These are phyloP conservation scores for Agroathelia rolfsii DNA, from an alignment of 1,284 basidiomycete species.

Conservation along the genomic window DNA sequence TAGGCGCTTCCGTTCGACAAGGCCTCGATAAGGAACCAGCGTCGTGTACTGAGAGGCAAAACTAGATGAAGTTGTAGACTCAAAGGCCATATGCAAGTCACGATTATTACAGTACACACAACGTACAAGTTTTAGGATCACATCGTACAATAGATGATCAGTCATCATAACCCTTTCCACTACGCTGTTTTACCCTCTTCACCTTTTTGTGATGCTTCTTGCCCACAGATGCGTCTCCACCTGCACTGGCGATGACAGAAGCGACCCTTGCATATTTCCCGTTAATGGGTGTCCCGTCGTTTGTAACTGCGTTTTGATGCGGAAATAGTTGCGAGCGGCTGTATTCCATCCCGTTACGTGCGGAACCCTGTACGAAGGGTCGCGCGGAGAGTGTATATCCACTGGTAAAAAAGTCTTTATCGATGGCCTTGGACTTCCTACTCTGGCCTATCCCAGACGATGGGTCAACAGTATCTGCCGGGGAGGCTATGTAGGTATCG, in stretches of 20 bases:
- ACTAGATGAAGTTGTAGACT: too few species aligned
- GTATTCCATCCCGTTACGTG: conserved; percentile 49
- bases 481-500: conserved; percentile 63
- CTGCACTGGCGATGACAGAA: conserved; percentile 35
- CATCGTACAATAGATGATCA: conserved; percentile 22
- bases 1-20: too few species aligned
- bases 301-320: conserved; percentile 70
- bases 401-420: conserved; percentile 77
- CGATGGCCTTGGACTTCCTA: conserved; percentile 58
- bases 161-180: conserved; percentile 88
- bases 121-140: too few species aligned
- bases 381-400: conserved; percentile 40
- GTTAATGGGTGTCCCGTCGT: conserved; percentile 61
- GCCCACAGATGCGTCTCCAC: conserved; percentile 30
- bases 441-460: conserved; percentile 27
- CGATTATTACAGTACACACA: too few species aligned
- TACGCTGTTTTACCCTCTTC: conserved; percentile 79
- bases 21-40: too few species aligned
- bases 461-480: conserved; percentile 15
- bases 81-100: too few species aligned
- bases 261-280: conserved; percentile 37
- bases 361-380: conserved; percentile 58
- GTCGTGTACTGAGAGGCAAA: too few species aligned
- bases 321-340: conserved; percentile 60
- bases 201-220: conserved; percentile 90